Evolutionary conservation across 2,329 filamentous ascomycete genomes (phyloP).

Genomic region (Juglanconis oblonga): DNA sequence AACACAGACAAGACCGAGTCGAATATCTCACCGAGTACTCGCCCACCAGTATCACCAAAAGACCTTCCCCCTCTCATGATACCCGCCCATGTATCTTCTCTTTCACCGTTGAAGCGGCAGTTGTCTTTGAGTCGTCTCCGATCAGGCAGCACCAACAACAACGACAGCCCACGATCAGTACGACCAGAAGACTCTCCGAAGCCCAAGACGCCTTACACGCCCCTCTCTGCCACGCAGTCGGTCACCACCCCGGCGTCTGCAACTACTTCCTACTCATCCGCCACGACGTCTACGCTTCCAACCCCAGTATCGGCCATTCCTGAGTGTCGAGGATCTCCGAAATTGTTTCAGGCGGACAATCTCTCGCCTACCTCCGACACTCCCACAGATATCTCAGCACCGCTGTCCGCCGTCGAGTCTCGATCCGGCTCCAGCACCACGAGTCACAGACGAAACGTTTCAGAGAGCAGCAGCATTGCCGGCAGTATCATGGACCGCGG

Average conservation of each 20-base stretch:
- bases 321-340: constrained; percentile 42
- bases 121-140: constrained; percentile 44
- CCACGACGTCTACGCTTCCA: constrained; percentile 38
- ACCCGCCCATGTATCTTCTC: constrained; percentile 36
- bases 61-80: constrained; percentile 57
- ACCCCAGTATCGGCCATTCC: constrained; percentile 50
- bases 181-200: constrained; percentile 46
- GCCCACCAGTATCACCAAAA: constrained; percentile 48
- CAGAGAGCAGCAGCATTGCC: constrained; percentile 55
- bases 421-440: constrained; percentile 23
- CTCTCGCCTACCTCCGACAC: constrained; percentile 24
- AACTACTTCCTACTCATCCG: constrained; percentile 27
- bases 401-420: constrained; percentile 31
- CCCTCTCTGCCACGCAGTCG: constrained; percentile 40
- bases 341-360: constrained; percentile 39
- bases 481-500: constrained; percentile 60
- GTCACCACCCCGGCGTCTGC: constrained; percentile 43
- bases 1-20: background rate
- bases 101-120: constrained; percentile 34
- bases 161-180: constrained; percentile 37
- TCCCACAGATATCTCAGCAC: constrained; percentile 26
- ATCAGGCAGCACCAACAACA: constrained; percentile 41
- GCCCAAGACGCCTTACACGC: constrained; percentile 43
- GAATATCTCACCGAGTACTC: constrained; percentile 22
- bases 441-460: constrained; percentile 51